Base-by-base conservation (phyloP, 1,284 basidiomycete genomes). In the Ganoderma resinaceum region DNA sequence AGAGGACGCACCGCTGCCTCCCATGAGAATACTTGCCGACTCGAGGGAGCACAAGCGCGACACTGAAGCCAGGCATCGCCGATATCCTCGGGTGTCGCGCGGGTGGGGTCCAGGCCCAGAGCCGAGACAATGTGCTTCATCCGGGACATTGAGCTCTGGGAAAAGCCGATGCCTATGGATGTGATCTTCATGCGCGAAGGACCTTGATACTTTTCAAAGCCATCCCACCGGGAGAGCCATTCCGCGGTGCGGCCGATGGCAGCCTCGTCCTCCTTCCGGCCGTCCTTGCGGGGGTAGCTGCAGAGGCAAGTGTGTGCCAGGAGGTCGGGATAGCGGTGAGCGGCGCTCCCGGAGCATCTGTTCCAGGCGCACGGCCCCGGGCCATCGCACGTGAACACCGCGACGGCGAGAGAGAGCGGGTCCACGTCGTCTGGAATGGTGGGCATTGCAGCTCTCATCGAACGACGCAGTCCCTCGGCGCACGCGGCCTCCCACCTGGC, bases 401-500 rank as follows among this genome's bases (percentile, higher is more conserved):
- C 31, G 29, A 62, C 46, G 9, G 61, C 61, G 20, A 62, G 46
- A 2, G 8, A 35, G 35, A 62, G 46, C 8, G 61, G 61, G 46
- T 52, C 43, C 20, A 53, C 23, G 46, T 53, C 35, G 8, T 33
- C 43, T 8, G 61, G n/a, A 31, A 49, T 37, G 35, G 20, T 23
- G 1, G 58, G 37, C 3, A 60, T 26, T 18, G n/a, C 23, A 2
- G 31, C 35, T 3, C 18, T 31, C 12, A 62, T n/a, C 61, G 14
- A 53, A 9, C 4, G 23, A 18, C 29, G 33, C 33, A 62, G 43
- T 12, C 23, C 35, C 20, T 29, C 43, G 3, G 29, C 26, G 20
- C 61, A 49, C 5, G 29, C 7, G 23, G 20, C 42, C 35, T 37
- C 6, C 61, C 61, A 62, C 12, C 12, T 20, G 23, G 23, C 18